Evolutionary conservation across 345 rosid genomes (phyloP), one percentile per base, ranked within the genome.

Genomic region (Rhizophora mangle): DNA sequence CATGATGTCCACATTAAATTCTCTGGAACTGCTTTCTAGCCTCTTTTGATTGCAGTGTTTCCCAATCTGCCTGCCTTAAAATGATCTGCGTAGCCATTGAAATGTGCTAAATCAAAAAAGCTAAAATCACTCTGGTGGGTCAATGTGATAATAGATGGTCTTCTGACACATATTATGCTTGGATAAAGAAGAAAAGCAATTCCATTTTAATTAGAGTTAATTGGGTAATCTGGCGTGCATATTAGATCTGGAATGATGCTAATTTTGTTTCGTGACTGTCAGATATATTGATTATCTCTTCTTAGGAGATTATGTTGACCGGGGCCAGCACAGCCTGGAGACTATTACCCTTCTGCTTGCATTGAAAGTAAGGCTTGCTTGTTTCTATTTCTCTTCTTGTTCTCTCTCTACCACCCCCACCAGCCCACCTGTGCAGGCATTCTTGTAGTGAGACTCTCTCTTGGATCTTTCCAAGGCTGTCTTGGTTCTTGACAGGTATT

Each of bases 261-360:
- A 63, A 78, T 76, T 58, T 66, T 65, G 39, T 76, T 26, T 73
- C 49, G 43, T 78, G 72, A 62, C 66, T 73, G 21, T 85, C 91
- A 95, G 99, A 75, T 95, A 95, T 79, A 95, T 95, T 30, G 98
- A 95, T 79, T 95, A 92, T 82, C 98, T 95, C 79, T 95, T 95
- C 87, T 80, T 95, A 83, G 99, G 99, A 74, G 99, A 95, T 78
- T 95, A 92, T 84, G 98, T 95, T 73, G 99, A 95, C 70, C 90
- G 99, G 63, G 99, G 99, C 56, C 99, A 95, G 74, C 99, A 95
- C 83, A 95, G 99, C 81, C 81, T 95, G 76, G 99, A 95, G 79
- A 95, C 99, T 58, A 95, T 95, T 36, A 79, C 80, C 61, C 99
- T 95, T 65, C 85, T 95, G 67, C 99, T 95, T 79, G 98, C 99